Conservation (phyloP, 148 eudicot genomes). For the Rhododendron griersonianum region DNA sequence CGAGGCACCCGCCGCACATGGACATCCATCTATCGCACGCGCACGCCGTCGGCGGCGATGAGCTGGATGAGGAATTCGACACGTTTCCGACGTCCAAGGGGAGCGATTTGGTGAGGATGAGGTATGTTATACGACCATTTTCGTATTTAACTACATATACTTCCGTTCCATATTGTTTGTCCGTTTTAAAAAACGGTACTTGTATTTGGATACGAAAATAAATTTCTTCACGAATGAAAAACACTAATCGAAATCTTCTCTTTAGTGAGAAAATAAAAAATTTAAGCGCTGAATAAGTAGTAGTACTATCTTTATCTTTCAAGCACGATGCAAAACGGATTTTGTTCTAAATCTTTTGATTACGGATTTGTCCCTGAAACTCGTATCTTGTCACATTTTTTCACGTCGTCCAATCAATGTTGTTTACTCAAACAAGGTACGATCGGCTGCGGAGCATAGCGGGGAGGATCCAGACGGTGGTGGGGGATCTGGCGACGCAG, state of each 20-base stretch:
- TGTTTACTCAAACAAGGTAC: not conserved
- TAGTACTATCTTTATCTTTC: too few relatives aligned
- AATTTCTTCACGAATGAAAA: too few relatives aligned
- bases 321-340: not conserved
- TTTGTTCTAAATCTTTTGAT: too few relatives aligned
- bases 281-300: too few relatives aligned
- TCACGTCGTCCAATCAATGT: not conserved
- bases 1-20: slow-evolving; percentile 60
- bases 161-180: too few relatives aligned
- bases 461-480: slow-evolving; percentile 54
- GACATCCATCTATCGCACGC: slow-evolving; percentile 57
- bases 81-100: slow-evolving; percentile 41
- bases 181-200: too few relatives aligned
- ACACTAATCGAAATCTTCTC: too few relatives aligned
- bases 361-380: not conserved
- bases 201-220: too few relatives aligned
- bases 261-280: too few relatives aligned
- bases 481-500: slow-evolving; percentile 59
- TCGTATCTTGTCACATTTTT: not conserved
- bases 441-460: slow-evolving; percentile 54
- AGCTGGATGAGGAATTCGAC: slow-evolving; percentile 57
- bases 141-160: too few relatives aligned
- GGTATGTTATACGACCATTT: slow-evolving; percentile 17
- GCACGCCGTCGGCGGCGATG: slow-evolving; percentile 41
- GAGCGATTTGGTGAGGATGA: slow-evolving; percentile 40